These are phyloP conservation scores for Vitis amurensis DNA, from an alignment of 164 flowering plant species.

Conservation along the genomic window DNA sequence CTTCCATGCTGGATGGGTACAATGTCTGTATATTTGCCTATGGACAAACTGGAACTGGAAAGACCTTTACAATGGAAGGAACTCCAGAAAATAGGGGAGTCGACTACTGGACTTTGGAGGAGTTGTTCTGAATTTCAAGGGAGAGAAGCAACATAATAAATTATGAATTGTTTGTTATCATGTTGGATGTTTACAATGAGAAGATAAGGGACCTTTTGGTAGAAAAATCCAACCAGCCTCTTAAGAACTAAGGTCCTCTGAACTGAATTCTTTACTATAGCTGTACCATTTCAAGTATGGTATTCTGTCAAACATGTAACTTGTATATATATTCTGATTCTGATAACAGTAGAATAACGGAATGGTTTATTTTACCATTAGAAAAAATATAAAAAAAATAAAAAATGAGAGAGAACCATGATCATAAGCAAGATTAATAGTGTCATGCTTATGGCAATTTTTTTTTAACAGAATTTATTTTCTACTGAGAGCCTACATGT, in stretches of 20 bases:
- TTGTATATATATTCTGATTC: too few relatives aligned
- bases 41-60: slow-evolving; percentile 96
- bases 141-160: slow-evolving; percentile 48
- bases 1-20: slow-evolving; percentile 84
- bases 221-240: slow-evolving; percentile 54
- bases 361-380: too few relatives aligned
- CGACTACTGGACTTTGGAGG: slow-evolving; percentile 77
- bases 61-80: slow-evolving; percentile 97
- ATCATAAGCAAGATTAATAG: too few relatives aligned
- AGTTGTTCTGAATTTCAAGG: slow-evolving; percentile 58
- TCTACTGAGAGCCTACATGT: too few relatives aligned
- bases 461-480: too few relatives aligned
- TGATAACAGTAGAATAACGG: too few relatives aligned
- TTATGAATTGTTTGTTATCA: slow-evolving; percentile 75
- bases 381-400: too few relatives aligned
- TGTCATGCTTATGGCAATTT: too few relatives aligned
- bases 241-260: slow-evolving; percentile 55
- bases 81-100: slow-evolving; percentile 81
- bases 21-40: slow-evolving; percentile 94
- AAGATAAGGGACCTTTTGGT: slow-evolving; percentile 76
- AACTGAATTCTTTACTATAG: background rate
- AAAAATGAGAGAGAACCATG: too few relatives aligned
- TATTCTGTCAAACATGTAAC: too few relatives aligned
- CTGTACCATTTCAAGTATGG: too few relatives aligned
- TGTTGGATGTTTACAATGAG: slow-evolving; percentile 92